Conservation (phyloP, 495 filamentous ascomycete species). For the Apodospora peruviana region DNA sequence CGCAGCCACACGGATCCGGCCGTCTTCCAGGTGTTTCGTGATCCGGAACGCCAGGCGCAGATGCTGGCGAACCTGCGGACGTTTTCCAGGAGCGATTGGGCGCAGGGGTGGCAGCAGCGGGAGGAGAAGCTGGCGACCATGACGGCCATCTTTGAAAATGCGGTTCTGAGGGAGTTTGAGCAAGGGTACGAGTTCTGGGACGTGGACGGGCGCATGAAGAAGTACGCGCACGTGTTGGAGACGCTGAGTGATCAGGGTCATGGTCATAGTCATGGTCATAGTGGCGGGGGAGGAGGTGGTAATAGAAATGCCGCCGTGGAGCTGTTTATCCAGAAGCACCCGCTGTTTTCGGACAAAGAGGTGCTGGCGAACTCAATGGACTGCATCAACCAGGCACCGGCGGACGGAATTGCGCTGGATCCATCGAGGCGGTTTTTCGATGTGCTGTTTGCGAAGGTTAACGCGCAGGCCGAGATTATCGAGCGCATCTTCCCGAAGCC, state of each 20-base stretch:
- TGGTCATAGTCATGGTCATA: no score
- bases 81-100: slow-evolving; percentile 76
- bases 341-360: slow-evolving; percentile 67
- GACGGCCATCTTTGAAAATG: slow-evolving; percentile 80
- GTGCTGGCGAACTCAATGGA: slow-evolving; percentile 73
- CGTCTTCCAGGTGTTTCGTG: slow-evolving; percentile 77
- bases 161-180: slow-evolving; percentile 85
- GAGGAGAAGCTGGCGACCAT: slow-evolving; percentile 67
- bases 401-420: slow-evolving; percentile 61
- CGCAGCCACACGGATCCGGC: slow-evolving; percentile 73
- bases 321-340: slow-evolving; percentile 80
- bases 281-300: slow-evolving; percentile 61
- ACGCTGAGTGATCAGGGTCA: no score
- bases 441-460: slow-evolving; percentile 62
- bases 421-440: slow-evolving; percentile 80
- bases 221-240: slow-evolving; percentile 81
- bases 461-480: slow-evolving; percentile 79
- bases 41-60: slow-evolving; percentile 82
- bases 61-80: slow-evolving; percentile 73
- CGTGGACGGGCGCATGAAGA: slow-evolving; percentile 78
- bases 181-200: slow-evolving; percentile 86
- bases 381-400: slow-evolving; percentile 64
- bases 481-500: slow-evolving; percentile 79
- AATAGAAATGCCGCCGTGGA: slow-evolving; percentile 59
- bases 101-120: slow-evolving; percentile 65